These are phyloP conservation scores for Neurospora discreta DNA, from an alignment of 495 filamentous ascomycete genomes.

Conservation along the genomic window DNA sequence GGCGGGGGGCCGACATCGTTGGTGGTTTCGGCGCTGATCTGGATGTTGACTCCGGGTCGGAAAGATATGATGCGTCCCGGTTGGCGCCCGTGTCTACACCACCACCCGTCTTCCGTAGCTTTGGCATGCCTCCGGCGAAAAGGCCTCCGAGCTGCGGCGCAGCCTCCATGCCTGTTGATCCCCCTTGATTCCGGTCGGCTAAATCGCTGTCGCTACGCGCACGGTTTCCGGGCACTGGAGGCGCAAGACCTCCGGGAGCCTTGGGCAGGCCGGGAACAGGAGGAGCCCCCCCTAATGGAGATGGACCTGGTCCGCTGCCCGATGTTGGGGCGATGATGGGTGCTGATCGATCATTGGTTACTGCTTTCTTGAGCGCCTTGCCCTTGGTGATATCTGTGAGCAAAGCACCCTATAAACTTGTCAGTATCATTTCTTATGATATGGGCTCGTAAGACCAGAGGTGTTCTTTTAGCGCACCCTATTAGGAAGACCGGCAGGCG, in stretches of 20 bases:
- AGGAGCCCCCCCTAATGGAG: conserved; percentile 56
- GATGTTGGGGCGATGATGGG: conserved; percentile 51
- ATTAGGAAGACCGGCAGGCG: conserved; percentile 3
- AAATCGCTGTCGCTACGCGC: conserved; percentile 76
- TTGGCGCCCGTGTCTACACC: conserved; percentile 85
- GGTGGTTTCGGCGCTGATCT: conserved; percentile 48
- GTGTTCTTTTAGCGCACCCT: conserved; percentile 4
- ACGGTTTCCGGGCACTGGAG: conserved; percentile 60
- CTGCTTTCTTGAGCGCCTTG: conserved; percentile 66
- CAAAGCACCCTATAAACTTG: conserved; percentile 60
- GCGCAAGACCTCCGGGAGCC: conserved; percentile 53
- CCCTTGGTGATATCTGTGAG: conserved; percentile 85
- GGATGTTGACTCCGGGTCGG: conserved; percentile 61
- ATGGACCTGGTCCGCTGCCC: conserved; percentile 38
- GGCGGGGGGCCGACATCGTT: conserved; percentile 48
- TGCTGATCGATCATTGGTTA: conserved; percentile 91
- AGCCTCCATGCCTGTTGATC: conserved; percentile 31
- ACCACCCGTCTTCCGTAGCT: conserved; percentile 73
- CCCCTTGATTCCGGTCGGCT: conserved; percentile 33
- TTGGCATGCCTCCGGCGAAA: conserved; percentile 92
- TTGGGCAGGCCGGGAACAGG: conserved; percentile 63
- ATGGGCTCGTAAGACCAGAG: not conserved
- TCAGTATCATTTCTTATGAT: conserved; percentile 19
- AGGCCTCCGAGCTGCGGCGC: conserved; percentile 80
- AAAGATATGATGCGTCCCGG: conserved; percentile 63